phyloP scores from a whole-genome alignment of 2,329 filamentous ascomycete species.

The Mollisia scopiformis region DNA sequence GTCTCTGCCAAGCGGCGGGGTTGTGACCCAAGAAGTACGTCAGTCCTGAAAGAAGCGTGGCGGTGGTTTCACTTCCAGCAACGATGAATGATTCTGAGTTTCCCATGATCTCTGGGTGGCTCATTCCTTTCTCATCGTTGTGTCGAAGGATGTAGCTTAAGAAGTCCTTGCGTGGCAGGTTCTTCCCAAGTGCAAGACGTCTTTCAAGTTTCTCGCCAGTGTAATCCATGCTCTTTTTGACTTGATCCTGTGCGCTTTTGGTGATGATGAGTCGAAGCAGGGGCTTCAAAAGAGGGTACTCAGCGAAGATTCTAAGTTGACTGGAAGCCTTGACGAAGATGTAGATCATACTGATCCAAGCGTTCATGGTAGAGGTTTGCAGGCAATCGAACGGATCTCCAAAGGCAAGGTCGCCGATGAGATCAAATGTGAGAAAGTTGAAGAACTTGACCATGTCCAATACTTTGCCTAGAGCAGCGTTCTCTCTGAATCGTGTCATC shows the following conservation, averaged over 20 bases:
- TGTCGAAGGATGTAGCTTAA: not conserved
- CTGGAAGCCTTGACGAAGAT: not conserved
- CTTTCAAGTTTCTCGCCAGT: not conserved
- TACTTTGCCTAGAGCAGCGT: not conserved
- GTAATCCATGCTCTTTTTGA: not conserved
- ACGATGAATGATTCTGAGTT: not conserved
- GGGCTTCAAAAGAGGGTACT: not conserved
- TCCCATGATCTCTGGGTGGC: not conserved
- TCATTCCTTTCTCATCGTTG: not conserved
- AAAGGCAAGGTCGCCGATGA: slow-evolving; percentile 40
- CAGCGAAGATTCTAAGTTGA: not conserved
- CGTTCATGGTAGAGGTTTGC: slow-evolving; percentile 16
- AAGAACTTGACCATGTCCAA: slow-evolving; percentile 1
- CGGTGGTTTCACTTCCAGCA: slow-evolving; percentile 6
- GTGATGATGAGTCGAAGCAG: not conserved
- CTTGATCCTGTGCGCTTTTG: not conserved
- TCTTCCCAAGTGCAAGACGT: not conserved
- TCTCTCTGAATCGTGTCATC: not conserved
- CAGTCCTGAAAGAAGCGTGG: not conserved
- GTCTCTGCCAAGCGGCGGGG: not conserved
- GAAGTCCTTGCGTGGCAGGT: not conserved
- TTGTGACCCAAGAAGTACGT: not conserved
- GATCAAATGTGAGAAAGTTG: slow-evolving; percentile 43
- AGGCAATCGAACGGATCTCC: slow-evolving; percentile 38
- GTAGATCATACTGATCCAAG: not conserved